Base-by-base conservation (phyloP, 2,329 filamentous ascomycete genomes). In the Aspergillus sp. region DNA sequence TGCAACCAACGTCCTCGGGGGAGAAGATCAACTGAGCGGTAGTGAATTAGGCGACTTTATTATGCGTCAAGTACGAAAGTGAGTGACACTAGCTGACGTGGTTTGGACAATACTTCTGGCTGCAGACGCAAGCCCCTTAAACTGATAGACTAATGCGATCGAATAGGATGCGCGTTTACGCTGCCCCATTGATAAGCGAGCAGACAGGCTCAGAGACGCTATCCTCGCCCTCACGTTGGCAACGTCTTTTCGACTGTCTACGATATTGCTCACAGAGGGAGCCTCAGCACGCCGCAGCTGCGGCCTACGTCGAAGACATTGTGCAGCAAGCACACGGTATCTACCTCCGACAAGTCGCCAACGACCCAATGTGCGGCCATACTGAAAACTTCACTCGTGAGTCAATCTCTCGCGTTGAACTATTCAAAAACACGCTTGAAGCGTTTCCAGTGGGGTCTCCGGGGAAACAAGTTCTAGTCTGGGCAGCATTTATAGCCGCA, bases 401-500 rank as follows among this genome's bases (percentile, higher is more conserved):
- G 9, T 19, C 45, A 19, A 8, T 19, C 10, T 32, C 38, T 7
- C 42, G 19, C 17, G 32, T 52, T 24, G 50, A 44, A 33, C 32
- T 11, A n/a, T 52, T 48, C 30, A 52, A 44, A 35, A 9, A 30
- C 11, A 30, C 33, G 11, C 9, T 52, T 1, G 30, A 19, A 9
- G 30, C 30, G 19, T 47, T 50, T 17, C 26, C 47, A 13, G 35
- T 47, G 13, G 42, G 26, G 6, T 17, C 51, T n/a, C 22, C 43
- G 10, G 43, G 58, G 16, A 52, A 52, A 10, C 54, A 56, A 45
- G 49, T 54, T 42, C 49, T 60, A 13, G 49, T 57, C 9, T 60
- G 58, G 58, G 52, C 58, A n/a, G 40, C 57, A 6, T 60, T 60
- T n/a, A 60, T 60, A 16, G 44, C 51, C 2, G 58, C 55, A 20